Percentiles rank a stretch among this genome's conserved stretches.
Conservation (phyloP, 2,329 filamentous ascomycete genomes). For the Hymenoscyphus repandus region DNA sequence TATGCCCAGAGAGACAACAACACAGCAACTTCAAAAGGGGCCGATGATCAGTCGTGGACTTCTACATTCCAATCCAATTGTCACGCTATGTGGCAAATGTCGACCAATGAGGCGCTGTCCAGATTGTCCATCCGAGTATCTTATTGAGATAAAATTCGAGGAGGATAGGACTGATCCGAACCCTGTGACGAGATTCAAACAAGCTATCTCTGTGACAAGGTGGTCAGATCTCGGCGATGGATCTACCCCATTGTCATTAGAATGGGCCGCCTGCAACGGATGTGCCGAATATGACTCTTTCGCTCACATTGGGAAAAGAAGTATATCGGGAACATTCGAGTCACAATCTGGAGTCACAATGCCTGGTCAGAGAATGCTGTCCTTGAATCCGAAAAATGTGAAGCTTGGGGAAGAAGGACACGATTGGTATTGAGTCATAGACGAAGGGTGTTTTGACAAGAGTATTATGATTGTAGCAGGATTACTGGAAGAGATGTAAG, state of each 20-base stretch:
- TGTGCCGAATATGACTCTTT: constrained; percentile 48
- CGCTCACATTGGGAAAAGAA: constrained; percentile 44
- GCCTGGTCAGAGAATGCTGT: constrained; percentile 52
- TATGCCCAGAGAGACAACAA: constrained; percentile 34
- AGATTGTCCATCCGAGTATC: constrained; percentile 56
- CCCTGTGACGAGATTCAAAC: constrained; percentile 43
- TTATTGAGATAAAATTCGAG: constrained; percentile 53
- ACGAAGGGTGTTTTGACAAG: no score
- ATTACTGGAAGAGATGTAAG: no score
- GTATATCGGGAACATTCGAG: constrained; percentile 56
- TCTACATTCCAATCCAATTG: constrained; percentile 37
- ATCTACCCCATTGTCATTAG: constrained; percentile 41
- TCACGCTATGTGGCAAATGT: constrained; percentile 49
- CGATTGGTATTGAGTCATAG: constrained; percentile 48
- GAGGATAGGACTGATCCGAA: constrained; percentile 46
- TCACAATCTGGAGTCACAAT: constrained; percentile 46
- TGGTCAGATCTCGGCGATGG: constrained; percentile 59
- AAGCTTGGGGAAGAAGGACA: constrained; percentile 49
- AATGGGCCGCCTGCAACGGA: constrained; percentile 53
- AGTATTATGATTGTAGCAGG: no score
- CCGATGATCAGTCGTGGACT: constrained; percentile 15
- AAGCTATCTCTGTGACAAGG: constrained; percentile 53
- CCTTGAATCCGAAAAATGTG: constrained; percentile 51
- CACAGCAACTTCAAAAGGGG: constrained; percentile 28
- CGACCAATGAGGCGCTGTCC: constrained; percentile 56